Evolutionary conservation across 2,329 filamentous ascomycete species (phyloP).

Genomic region (Fusarium sp.): DNA sequence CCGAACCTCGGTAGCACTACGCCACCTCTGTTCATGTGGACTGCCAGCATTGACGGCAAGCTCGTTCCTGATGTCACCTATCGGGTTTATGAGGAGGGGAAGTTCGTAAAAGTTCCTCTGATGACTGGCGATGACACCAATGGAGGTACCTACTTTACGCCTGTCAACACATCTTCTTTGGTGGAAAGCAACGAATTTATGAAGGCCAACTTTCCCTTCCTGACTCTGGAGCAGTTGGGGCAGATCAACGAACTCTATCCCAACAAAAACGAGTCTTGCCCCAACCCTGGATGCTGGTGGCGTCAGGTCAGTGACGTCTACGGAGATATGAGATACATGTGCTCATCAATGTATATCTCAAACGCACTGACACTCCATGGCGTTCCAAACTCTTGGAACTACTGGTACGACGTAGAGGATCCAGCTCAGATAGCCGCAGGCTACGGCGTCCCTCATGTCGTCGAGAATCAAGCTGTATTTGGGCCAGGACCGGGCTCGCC

Average conservation of each 20-base stretch:
- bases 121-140: constrained; percentile 56
- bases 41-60: constrained; percentile 64
- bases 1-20: constrained; percentile 42
- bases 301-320: constrained; percentile 50
- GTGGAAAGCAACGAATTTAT: constrained; percentile 48
- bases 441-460: constrained; percentile 72
- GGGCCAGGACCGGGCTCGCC: constrained; percentile 69
- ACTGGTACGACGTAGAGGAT: constrained; percentile 75
- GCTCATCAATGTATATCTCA: constrained; percentile 47
- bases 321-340: constrained; percentile 50
- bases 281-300: constrained; percentile 49
- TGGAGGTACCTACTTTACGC: constrained; percentile 51
- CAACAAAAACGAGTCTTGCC: constrained; percentile 48
- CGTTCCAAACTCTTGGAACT: constrained; percentile 66
- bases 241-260: constrained; percentile 50
- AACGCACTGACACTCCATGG: constrained; percentile 45
- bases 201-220: constrained; percentile 47
- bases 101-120: constrained; percentile 63
- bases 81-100: constrained; percentile 56
- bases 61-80: constrained; percentile 63
- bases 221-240: constrained; percentile 46
- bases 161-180: constrained; percentile 44
- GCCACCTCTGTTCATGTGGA: constrained; percentile 62
- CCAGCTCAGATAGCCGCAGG: constrained; percentile 61
- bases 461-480: constrained; percentile 74